A percentile compares a stretch with the other conserved stretches of the same genome.
Evolutionary conservation across 805 yeast genomes (phyloP).

Genomic region (Kluyveromyces siamensis): DNA sequence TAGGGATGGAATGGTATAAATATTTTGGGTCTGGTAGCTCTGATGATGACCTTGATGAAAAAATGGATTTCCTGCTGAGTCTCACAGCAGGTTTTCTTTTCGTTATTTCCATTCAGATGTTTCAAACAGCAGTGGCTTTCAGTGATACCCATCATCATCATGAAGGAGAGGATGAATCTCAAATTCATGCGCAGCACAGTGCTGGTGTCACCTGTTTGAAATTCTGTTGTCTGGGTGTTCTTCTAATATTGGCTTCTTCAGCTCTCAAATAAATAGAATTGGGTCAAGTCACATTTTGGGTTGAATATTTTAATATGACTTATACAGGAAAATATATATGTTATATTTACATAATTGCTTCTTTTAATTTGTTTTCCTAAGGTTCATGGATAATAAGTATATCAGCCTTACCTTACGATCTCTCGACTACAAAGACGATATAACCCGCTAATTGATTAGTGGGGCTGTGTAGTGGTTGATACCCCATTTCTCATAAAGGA

Average conservation of each 20-base stretch:
- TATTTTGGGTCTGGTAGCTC: constrained; percentile 34
- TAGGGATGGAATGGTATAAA: constrained; percentile 41
- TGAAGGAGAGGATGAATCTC: constrained; percentile 17
- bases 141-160: constrained; percentile 54
- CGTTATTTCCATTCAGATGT: constrained; percentile 79
- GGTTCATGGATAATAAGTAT: neutral
- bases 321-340: constrained; percentile 1
- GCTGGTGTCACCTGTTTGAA: constrained; percentile 27
- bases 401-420: neutral
- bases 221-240: constrained; percentile 29
- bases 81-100: constrained; percentile 77
- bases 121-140: constrained; percentile 70
- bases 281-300: neutral
- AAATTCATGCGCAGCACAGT: constrained; percentile 22
- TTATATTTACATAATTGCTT: neutral
- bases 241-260: constrained; percentile 20
- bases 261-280: constrained; percentile 7
- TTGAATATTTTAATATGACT: neutral
- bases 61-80: constrained; percentile 42
- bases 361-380: neutral
- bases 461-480: constrained; percentile 56
- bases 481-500: constrained; percentile 55
- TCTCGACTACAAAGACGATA: neutral
- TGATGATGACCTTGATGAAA: constrained; percentile 27
- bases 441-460: constrained; percentile 21